A percentile compares a stretch with the other conserved stretches of the same genome.
phyloP scores from a whole-genome alignment of 1,139 yeast genomes.

The Trichomonascaceae sp. region DNA sequence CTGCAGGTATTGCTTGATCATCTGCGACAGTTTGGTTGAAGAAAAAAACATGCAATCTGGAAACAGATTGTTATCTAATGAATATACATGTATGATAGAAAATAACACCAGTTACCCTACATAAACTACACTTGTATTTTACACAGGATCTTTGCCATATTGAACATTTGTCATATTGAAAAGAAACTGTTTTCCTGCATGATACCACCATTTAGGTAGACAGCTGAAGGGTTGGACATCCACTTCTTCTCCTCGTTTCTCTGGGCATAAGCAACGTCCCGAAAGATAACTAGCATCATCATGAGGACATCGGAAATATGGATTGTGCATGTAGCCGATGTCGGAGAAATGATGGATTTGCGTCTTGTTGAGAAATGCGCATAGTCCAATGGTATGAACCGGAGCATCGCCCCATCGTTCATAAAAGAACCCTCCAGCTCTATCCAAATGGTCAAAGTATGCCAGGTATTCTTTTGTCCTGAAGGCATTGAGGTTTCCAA shows the following conservation, averaged over 20 bases:
- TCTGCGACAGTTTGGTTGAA: slow-evolving; percentile 34
- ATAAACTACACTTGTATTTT: neutral
- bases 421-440: slow-evolving; percentile 78
- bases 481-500: slow-evolving; percentile 74
- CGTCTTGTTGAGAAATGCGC: slow-evolving; percentile 57
- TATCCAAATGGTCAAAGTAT: slow-evolving; percentile 66
- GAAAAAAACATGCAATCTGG: neutral
- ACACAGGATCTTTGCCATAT: slow-evolving; percentile 3
- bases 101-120: neutral
- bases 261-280: slow-evolving; percentile 65
- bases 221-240: slow-evolving; percentile 67
- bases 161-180: slow-evolving; percentile 24
- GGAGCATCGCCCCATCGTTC: slow-evolving; percentile 98
- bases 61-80: neutral
- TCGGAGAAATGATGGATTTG: slow-evolving; percentile 87
- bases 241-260: slow-evolving; percentile 38
- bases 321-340: slow-evolving; percentile 79
- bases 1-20: slow-evolving; percentile 83
- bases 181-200: slow-evolving; percentile 31
- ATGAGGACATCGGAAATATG: slow-evolving; percentile 76
- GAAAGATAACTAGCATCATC: slow-evolving; percentile 42
- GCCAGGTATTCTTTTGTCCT: slow-evolving; percentile 61
- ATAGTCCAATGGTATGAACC: slow-evolving; percentile 75
- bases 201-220: slow-evolving; percentile 81
- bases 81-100: neutral